Evolutionary conservation across 1,284 basidiomycete genomes (phyloP), one percentile per base, ranked within the genome.

Genomic region (Tetrapyrgos nigripes): DNA sequence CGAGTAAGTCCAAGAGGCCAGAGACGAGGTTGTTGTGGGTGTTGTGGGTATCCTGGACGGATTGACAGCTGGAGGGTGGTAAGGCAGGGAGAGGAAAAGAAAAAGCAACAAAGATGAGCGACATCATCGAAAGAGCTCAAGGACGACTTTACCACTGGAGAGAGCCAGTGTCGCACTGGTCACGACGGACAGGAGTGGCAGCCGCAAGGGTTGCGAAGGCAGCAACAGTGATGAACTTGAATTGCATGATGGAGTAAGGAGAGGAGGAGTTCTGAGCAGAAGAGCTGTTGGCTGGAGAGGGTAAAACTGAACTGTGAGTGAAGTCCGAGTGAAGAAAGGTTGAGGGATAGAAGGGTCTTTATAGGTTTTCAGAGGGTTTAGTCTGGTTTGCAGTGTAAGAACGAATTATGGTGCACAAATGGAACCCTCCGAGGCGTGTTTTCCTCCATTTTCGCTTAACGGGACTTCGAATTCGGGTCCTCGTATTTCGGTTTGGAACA

Each of bases 131-230:
- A n/a, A 9, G 62, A 35, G 27, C 49, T 17, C 51, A 23, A 28
- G 53, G 28, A 4, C 24, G 24, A 28, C 66, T 46, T 62, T 69
- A 73, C 53, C 71, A 73, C 28, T 61, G 44, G 9, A 70, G 1
- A 31, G 43, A 53, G 46, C 71, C 66, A 47, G 50, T 59, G 61
- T 68, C 64, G 58, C 70, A 70, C 3, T 45, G 24, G 9, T 50
- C 19, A 53, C 62, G 45, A 52, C 67, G 62, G 24, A 67, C 59
- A 50, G 66, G 66, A 45, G 53, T 64, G 31, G 68, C 67, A 29
- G 58, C 55, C 17, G 50, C 68, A 55, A 71, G 54, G 50, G 67
- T 47, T 37, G 68, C 66, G 45, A 70, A 61, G 47, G 60, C 64
- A 48, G 44, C 53, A 47, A 48, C 45, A 23, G 46, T 47, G 26